phyloP scores from a whole-genome alignment of 495 filamentous ascomycete species.

The Tuber aestivum region DNA sequence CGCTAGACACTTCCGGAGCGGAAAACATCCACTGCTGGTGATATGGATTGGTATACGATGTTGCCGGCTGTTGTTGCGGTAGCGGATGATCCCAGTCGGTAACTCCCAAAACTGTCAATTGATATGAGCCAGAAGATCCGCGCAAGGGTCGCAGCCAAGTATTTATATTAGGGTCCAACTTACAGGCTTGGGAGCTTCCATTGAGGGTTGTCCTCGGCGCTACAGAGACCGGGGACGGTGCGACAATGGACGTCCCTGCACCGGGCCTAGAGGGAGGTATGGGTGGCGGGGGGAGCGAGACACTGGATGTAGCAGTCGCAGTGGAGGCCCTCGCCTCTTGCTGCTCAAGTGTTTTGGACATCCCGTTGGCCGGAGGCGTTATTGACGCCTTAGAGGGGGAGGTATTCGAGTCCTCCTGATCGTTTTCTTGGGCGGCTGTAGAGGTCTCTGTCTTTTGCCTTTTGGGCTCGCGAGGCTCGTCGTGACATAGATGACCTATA shows the following conservation, averaged over 20 bases:
- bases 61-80: conserved; percentile 37
- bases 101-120: conserved; percentile 55
- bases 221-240: conserved; percentile 48
- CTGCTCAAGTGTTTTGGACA: conserved; percentile 42
- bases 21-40: conserved; percentile 95
- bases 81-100: conserved; percentile 56
- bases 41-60: conserved; percentile 49
- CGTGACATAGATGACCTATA: conserved; percentile 97
- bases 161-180: conserved; percentile 47
- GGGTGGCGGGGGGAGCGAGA: conserved; percentile 41
- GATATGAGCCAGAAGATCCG: conserved; percentile 36
- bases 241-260: conserved; percentile 42
- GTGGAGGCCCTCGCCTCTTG: conserved; percentile 34
- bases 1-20: conserved; percentile 84
- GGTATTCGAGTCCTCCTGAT: conserved; percentile 55
- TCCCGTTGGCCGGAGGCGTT: conserved; percentile 40
- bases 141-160: conserved; percentile 31
- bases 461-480: conserved; percentile 86
- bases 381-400: conserved; percentile 49
- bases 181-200: conserved; percentile 67
- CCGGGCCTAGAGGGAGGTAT: conserved; percentile 39
- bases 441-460: conserved; percentile 59
- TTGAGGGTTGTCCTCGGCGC: conserved; percentile 42
- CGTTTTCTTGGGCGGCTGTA: conserved; percentile 49
- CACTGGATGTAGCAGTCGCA: conserved; percentile 25